Conservation (phyloP, 805 yeast species). For the Suhomyces kilbournensis region DNA sequence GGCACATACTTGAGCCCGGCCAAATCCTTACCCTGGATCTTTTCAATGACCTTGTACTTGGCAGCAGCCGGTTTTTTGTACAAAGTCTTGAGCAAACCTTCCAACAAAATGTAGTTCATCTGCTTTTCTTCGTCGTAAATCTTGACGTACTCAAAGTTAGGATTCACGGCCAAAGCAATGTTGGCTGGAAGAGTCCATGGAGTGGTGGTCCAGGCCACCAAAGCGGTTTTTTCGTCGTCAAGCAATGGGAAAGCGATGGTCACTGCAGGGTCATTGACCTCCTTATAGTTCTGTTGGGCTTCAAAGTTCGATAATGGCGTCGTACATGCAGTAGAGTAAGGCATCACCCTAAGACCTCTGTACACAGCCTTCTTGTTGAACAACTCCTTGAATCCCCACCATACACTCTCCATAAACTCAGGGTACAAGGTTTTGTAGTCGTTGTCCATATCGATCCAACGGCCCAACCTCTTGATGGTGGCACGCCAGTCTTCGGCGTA, state of each 20-base stretch:
- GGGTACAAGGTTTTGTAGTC: constrained; percentile 97
- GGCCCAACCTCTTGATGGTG: constrained; percentile 90
- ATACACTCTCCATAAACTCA: constrained; percentile 93
- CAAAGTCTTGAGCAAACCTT: constrained; percentile 73
- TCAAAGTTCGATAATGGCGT: constrained; percentile 97
- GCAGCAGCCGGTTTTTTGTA: constrained; percentile 95
- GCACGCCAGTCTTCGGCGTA: constrained; percentile 93
- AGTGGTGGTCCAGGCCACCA: constrained; percentile 99
- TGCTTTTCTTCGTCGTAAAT: constrained; percentile 86
- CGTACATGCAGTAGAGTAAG: constrained; percentile 95
- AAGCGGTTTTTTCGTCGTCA: constrained; percentile 75
- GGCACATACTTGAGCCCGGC: constrained; percentile 82
- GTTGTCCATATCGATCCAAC: constrained; percentile 99
- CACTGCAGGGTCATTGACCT: constrained; percentile 94
- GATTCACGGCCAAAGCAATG: constrained; percentile 87
- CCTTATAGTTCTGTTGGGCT: constrained; percentile 98
- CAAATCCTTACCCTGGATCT: constrained; percentile 73
- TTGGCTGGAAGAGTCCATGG: constrained; percentile 99
- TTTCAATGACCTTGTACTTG: constrained; percentile 78
- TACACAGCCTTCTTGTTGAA: constrained; percentile 85
- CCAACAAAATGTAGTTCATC: constrained; percentile 78
- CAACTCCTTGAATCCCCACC: constrained; percentile 97
- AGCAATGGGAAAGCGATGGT: constrained; percentile 82
- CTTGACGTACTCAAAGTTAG: constrained; percentile 87
- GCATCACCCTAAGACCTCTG: constrained; percentile 97